A percentile compares a stretch with the other conserved stretches of the same genome.
These are phyloP conservation scores for Anisodus tanguticus DNA, from an alignment of 257 asterid genomes.

Conservation along the genomic window DNA sequence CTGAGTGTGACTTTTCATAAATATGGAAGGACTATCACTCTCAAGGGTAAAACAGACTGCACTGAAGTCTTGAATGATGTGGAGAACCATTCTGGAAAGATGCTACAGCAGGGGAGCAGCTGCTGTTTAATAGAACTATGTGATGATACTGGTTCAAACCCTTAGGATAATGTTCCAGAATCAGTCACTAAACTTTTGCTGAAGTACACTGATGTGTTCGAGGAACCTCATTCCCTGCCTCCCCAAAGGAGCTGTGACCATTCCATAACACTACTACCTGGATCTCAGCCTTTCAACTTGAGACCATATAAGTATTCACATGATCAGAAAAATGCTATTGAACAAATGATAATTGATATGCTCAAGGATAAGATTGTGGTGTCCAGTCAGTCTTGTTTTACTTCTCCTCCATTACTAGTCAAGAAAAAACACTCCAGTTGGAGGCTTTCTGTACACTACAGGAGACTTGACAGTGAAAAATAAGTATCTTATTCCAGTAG, in stretches of 20 bases:
- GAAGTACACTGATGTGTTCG: neutral
- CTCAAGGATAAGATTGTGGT: neutral
- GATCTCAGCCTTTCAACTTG: neutral
- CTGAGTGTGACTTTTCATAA: neutral
- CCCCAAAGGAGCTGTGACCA: neutral
- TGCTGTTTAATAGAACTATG: too few relatives aligned
- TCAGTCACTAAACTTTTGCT: too few relatives aligned
- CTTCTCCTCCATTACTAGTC: neutral
- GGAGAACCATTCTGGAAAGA: too few relatives aligned
- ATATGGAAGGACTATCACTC: too few relatives aligned
- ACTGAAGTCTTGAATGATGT: too few relatives aligned
- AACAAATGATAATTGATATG: neutral
- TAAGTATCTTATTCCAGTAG: neutral
- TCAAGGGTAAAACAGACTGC: too few relatives aligned
- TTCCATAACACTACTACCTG: rapidly evolving
- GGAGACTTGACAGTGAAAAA: neutral
- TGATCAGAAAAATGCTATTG: neutral
- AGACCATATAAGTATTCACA: neutral
- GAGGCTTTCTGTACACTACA: neutral
- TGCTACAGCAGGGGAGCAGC: neutral
- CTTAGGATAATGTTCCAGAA: too few relatives aligned
- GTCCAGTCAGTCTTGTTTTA: neutral
- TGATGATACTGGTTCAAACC: neutral
- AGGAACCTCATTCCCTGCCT: neutral
- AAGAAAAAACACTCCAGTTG: too few relatives aligned